phyloP scores from a whole-genome alignment of 768 basidiomycete species.

The Kockovaella imperatae region DNA sequence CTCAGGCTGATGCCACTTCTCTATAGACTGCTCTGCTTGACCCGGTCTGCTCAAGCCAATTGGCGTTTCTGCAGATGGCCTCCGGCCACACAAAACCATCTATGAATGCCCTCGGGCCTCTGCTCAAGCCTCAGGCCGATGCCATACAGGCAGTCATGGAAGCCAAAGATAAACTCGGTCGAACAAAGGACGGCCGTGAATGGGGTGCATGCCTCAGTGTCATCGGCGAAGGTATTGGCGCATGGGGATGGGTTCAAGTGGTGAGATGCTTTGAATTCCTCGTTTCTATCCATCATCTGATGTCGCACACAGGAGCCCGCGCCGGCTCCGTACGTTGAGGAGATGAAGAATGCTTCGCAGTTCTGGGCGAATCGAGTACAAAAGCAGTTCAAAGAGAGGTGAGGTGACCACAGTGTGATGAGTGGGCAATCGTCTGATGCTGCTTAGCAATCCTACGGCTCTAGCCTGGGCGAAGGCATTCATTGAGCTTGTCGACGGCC shows the following conservation, averaged over 20 bases:
- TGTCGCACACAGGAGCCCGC: conserved; percentile 54
- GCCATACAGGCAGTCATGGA: conserved; percentile 69
- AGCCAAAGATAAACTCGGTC: conserved; percentile 70
- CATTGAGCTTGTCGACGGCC: conserved; percentile 62
- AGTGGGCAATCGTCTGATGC: conserved; percentile 2
- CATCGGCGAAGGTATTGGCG: conserved; percentile 71
- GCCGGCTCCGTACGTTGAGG: conserved; percentile 69
- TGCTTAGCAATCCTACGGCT: conserved; percentile 68
- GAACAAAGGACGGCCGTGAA: conserved; percentile 56
- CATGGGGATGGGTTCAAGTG: conserved; percentile 77
- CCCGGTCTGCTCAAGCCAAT: conserved; percentile 60
- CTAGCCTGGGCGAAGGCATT: conserved; percentile 79
- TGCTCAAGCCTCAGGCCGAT: conserved; percentile 63
- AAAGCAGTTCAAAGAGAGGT: conserved; percentile 92
- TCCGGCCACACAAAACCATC: conserved; percentile 74
- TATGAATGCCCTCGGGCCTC: conserved; percentile 51
- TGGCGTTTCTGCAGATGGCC: conserved; percentile 60
- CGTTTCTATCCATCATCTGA: background rate
- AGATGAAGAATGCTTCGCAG: conserved; percentile 73
- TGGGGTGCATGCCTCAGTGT: conserved; percentile 74
- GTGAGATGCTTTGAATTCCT: conserved; percentile 49
- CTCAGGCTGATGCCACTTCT: background rate
- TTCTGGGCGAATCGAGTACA: conserved; percentile 87
- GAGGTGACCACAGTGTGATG: conserved; percentile 32
- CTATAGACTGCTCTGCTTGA: conserved; percentile 61